Base-by-base conservation (phyloP, 345 rosid species). In the Pugionium dolabratum region DNA sequence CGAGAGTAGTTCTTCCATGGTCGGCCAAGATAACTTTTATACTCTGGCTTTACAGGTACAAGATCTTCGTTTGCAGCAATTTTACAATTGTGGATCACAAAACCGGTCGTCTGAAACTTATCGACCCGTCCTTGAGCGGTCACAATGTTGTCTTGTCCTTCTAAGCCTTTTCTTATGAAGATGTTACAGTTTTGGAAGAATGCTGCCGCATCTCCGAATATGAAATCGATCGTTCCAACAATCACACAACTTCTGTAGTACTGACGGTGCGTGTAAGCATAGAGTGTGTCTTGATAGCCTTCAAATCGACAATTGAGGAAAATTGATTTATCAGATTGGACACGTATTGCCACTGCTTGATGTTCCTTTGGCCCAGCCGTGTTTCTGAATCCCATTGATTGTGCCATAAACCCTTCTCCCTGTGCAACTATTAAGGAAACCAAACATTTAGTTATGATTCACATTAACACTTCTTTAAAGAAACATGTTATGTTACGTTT, bases 301-400 rank as follows among this genome's bases (percentile, higher is more conserved):
- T 91, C 97, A 18, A 91, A 91, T 1, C 91, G 86, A 67, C 96
- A 88, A 67, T 91, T 84, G 4, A 81, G 72, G 74, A 91, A 88
- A 41, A 86, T 62, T 11, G 91, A 71, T 1, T 73, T 64, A 27
- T 91, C 94, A 0, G 88, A 76, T 62, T 82, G 82, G 42, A 84
- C 90, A 51, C 94, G 79, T 2, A 67, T 49, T 1, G 97, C 96
- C 28, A 91, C 87, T 2, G 97, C 97, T 55, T 86, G 90, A 11
- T 79, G 81, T 77, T 82, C 85, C 36, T 80, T 76, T 1, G 87
- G 83, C 2, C 96, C 97, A 1, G 97, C 97, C 0, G 88, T 85
- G 84, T 91, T 91, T 34, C 88, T 73, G 82, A 88, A 88, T 31
- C 97, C 97, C 71, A 91, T 82, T 42, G 84, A 81, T 64, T 85